Base-by-base conservation (phyloP, 192 early-diverging fungal species). In the Coemansia sp. region DNA sequence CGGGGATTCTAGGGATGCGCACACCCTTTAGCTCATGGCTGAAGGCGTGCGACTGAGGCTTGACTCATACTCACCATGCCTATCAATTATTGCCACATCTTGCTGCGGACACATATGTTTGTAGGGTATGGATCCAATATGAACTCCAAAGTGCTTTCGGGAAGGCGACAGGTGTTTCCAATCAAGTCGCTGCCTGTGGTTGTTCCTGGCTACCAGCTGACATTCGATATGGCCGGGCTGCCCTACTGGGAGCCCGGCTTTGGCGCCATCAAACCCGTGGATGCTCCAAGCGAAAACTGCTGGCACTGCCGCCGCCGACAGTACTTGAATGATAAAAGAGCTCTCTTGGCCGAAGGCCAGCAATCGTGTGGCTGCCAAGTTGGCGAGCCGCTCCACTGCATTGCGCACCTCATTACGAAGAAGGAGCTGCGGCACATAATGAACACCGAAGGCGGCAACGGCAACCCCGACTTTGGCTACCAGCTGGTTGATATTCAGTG, bases 231-330 rank as follows among this genome's bases (percentile, higher is more conserved):
- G 66, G 58, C 54, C 6, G 73, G 73, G 0, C 18, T 77, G 3
- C 73, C 73, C 13, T 77, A 77, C 38, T 57, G 59, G 50, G 73
- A 77, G 60, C 73, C 73, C n/a, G 66, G 66, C 4, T 77, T 77
- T 48, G 73, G 66, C 19, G 42, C 59, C 9, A 68, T 77, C 51
- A n/a, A 46, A 31, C 59, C 50, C 2, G 54, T 68, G 4, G 30
- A 45, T 10, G 1, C 27, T 26, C 22, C 27, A 13, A 11, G 11
- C 2, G 11, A 43, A 3, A 2, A 18, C 13, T 25, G 5, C 11
- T 5, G 22, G 4, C 4, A 10, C 11, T 5, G 22, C 11, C 4
- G 41, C 21, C 22, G 9, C n/a, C 3, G 4, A 9, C 15, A 54
- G 8, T 15, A 15, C 9, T 15, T 15, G 10, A 25, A 15, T 8